These are phyloP conservation scores for Rauvolfia tetraphylla DNA, from an alignment of 257 asterid genomes.

Conservation along the genomic window DNA sequence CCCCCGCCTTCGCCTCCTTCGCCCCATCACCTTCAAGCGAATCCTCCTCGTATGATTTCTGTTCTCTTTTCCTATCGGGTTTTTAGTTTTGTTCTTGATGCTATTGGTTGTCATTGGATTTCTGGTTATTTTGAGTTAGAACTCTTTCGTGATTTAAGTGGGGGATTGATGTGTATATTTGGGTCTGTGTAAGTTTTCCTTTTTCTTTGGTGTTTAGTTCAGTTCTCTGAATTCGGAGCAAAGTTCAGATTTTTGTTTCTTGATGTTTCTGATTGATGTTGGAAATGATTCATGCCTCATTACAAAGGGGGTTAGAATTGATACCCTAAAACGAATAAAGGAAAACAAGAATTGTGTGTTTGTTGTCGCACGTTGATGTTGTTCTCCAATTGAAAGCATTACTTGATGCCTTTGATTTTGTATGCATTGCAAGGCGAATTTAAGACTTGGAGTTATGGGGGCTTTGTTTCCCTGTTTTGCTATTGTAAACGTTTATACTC, in stretches of 20 bases:
- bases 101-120: neutral
- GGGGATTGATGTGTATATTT: too few species aligned
- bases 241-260: neutral
- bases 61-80: neutral
- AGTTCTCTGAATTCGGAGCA: neutral
- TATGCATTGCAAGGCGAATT: neutral
- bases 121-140: neutral
- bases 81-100: neutral
- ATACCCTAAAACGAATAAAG: neutral
- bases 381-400: neutral
- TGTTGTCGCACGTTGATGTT: neutral
- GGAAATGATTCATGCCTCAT: neutral
- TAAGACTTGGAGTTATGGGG: neutral
- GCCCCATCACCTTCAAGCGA: constrained; percentile 28
- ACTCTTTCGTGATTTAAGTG: neutral
- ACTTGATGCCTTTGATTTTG: neutral
- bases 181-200: neutral
- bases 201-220: neutral
- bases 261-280: neutral
- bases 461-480: neutral
- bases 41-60: constrained; percentile 37
- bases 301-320: neutral
- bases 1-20: constrained; percentile 50
- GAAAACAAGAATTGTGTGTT: neutral
- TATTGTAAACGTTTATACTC: neutral